Evolutionary conservation across 805 yeast species (phyloP), one percentile per base, ranked within the genome.

Genomic region (Nakazawaea siamensis): DNA sequence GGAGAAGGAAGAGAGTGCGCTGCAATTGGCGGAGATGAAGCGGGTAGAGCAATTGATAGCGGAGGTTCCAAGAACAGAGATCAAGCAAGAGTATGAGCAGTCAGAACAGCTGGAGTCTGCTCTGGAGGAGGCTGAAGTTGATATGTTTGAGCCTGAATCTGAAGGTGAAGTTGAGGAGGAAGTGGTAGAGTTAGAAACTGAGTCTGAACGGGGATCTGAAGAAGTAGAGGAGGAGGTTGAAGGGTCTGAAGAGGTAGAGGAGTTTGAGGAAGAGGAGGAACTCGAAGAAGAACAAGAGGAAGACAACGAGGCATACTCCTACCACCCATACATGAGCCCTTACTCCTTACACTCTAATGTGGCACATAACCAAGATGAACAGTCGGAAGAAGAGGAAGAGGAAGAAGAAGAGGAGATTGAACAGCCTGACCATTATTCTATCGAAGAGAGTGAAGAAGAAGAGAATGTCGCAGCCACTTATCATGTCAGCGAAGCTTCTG

Each of bases 1-100:
- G n/a, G n/a, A n/a, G n/a, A n/a, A n/a, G n/a, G n/a, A n/a, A n/a
- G n/a, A n/a, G n/a, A n/a, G n/a, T n/a, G n/a, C n/a, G n/a, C n/a
- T n/a, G n/a, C n/a, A n/a, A n/a, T n/a, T n/a, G n/a, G n/a, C n/a
- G n/a, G n/a, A n/a, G 42, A 4, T 55, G 12, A 46, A 45, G 15
- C 33, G 34, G 9, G 58, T 53, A 17, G 43, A 35, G 18, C 26
- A 35, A 15, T 35, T 36, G 5, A 24, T 43, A 14, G 45, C 54
- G 42, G 43, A 49, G 39, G 47, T 46, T 33, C 38, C 44, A n/a
- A n/a, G n/a, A n/a, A n/a, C n/a, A n/a, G n/a, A n/a, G n/a, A n/a
- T n/a, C n/a, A n/a, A n/a, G n/a, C n/a, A n/a, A n/a, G n/a, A n/a
- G n/a, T n/a, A n/a, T n/a, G n/a, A n/a, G n/a, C n/a, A n/a, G n/a